Conservation (phyloP, 768 basidiomycete species). For the Russula virescens region DNA sequence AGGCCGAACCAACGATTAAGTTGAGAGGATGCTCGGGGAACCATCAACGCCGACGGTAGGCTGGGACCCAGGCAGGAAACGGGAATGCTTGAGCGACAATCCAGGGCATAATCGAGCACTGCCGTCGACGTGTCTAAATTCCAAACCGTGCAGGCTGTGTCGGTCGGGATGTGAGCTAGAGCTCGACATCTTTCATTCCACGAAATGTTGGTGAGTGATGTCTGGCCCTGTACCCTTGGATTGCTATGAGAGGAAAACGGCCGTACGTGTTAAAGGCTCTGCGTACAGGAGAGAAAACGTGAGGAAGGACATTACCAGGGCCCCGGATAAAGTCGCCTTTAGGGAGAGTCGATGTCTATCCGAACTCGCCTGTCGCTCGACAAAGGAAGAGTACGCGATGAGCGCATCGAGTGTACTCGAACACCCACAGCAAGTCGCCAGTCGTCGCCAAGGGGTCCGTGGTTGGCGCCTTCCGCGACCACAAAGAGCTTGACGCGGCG, state of each 20-base stretch:
- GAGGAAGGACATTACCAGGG: slow-evolving; percentile 45
- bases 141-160: slow-evolving; percentile 99
- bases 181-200: slow-evolving; percentile 94
- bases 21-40: no score
- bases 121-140: slow-evolving; percentile 92
- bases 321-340: slow-evolving; percentile 75
- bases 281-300: slow-evolving; percentile 3
- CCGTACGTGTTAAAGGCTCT: slow-evolving; percentile 11
- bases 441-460: slow-evolving; percentile 90
- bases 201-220: slow-evolving; percentile 93
- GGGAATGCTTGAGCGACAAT: no score
- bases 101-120: no score
- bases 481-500: slow-evolving; percentile 52
- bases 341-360: slow-evolving; percentile 62
- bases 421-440: slow-evolving; percentile 87
- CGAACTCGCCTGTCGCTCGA: slow-evolving; percentile 54
- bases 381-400: slow-evolving; percentile 53
- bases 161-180: slow-evolving; percentile 95
- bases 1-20: no score
- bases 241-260: slow-evolving; percentile 44
- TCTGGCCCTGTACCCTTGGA: slow-evolving; percentile 85
- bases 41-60: no score
- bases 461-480: slow-evolving; percentile 60
- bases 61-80: no score
- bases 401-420: slow-evolving; percentile 76